Conservation (phyloP, 345 rosid species). For the Abelmoschus esculentus region DNA sequence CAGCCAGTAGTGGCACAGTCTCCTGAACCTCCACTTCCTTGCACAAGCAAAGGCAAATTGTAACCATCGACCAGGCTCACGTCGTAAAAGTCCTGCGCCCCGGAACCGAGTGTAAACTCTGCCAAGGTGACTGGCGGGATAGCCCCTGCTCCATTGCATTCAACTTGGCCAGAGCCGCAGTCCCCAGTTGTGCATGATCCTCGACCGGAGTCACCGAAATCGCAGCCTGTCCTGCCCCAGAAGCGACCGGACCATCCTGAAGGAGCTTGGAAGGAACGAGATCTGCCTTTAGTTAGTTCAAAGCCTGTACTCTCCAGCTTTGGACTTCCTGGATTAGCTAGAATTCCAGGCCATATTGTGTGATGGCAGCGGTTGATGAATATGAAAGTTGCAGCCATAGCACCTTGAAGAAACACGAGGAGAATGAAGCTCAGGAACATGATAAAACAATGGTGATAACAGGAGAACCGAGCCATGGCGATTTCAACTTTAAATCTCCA, state of each 20-base stretch:
- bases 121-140: conserved; percentile 64
- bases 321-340: conserved; percentile 41
- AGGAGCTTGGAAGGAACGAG: conserved; percentile 43
- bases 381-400: conserved; percentile 41
- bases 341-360: conserved; percentile 72
- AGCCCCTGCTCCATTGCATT: conserved; percentile 66
- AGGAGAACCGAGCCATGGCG: conserved; percentile 16
- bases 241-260: conserved; percentile 70
- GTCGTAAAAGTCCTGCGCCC: conserved; percentile 58
- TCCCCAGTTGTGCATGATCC: conserved; percentile 59
- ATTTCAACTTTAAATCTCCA: no score
- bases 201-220: conserved; percentile 36
- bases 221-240: conserved; percentile 72
- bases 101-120: conserved; percentile 65
- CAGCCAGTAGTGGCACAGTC: conserved; percentile 55
- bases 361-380: conserved; percentile 50
- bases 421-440: conserved; percentile 9
- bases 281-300: conserved; percentile 37
- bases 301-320: conserved; percentile 53
- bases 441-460: background rate
- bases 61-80: conserved; percentile 71
- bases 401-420: conserved; percentile 27
- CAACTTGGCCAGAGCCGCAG: conserved; percentile 53
- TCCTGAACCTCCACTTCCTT: conserved; percentile 33
- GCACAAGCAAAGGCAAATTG: conserved; percentile 48